Evolutionary conservation across 495 filamentous ascomycete species (phyloP).

Genomic region (Lepidopterella palustris): DNA sequence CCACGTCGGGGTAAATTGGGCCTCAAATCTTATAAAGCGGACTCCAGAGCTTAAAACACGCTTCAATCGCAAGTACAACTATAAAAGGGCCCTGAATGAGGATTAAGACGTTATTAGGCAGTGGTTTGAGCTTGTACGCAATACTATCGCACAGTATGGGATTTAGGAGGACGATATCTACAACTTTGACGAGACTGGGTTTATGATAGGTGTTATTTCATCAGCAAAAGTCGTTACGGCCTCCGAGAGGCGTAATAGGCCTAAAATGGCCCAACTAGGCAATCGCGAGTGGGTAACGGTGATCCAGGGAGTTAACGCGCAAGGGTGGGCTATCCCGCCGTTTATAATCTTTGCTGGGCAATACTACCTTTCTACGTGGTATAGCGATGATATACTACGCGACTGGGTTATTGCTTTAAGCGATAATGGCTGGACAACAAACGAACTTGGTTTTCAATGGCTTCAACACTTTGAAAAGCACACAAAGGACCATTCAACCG

Average conservation of each 20-base stretch:
- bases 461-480: slow-evolving; percentile 2
- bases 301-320: neutral
- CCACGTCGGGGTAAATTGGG: no score
- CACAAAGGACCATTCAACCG: neutral
- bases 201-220: neutral
- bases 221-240: neutral
- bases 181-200: slow-evolving; percentile 3
- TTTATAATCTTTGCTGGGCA: slow-evolving; percentile 5
- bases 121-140: slow-evolving; percentile 31
- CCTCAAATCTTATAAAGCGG: no score
- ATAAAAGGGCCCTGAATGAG: no score
- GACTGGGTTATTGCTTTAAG: slow-evolving; percentile 1
- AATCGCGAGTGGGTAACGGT: slow-evolving; percentile 16
- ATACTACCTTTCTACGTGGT: slow-evolving; percentile 5
- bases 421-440: slow-evolving; percentile 10
- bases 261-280: neutral
- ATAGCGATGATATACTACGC: neutral
- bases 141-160: slow-evolving; percentile 31
- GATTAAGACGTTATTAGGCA: no score
- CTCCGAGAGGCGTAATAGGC: neutral
- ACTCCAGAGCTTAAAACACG: no score
- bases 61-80: no score
- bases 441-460: slow-evolving; percentile 2
- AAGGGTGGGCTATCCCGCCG: slow-evolving; percentile 8
- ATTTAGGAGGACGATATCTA: slow-evolving; percentile 38